Conservation (phyloP, 352 stramenopile species). For the Pythium vanterpoolii region DNA sequence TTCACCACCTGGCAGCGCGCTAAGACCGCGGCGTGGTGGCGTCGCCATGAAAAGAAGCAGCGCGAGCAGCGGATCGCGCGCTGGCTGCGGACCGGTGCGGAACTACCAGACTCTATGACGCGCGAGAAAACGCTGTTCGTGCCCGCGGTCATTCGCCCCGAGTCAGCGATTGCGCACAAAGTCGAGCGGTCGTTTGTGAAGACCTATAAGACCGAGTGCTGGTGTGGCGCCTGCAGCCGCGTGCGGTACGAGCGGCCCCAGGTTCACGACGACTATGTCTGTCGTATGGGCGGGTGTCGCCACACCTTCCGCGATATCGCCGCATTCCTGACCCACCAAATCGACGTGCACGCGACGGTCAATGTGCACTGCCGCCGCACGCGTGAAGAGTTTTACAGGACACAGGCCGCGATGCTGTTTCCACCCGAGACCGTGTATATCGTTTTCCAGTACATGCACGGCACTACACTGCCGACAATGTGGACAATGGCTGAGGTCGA, state of each 20-base stretch:
- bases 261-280: conserved; percentile 8
- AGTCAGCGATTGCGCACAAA: conserved; percentile 4
- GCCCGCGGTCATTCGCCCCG: conserved; percentile 6
- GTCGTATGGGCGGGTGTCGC: conserved; percentile 11
- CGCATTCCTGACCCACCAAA: conserved; percentile 56
- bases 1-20: not conserved
- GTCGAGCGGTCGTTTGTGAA: conserved; percentile 9
- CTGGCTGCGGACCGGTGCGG: not conserved
- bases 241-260: not conserved
- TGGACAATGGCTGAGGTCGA: conserved; percentile 52
- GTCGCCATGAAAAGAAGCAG: not conserved
- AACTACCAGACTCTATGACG: conserved; percentile 12
- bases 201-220: not conserved
- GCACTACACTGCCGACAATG: conserved; percentile 27
- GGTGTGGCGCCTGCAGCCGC: not conserved
- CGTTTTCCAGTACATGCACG: conserved; percentile 36
- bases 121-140: conserved; percentile 1
- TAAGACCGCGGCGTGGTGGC: not conserved
- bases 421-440: conserved; percentile 60
- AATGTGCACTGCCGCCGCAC: conserved; percentile 34
- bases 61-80: conserved; percentile 9
- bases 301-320: conserved; percentile 34
- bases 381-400: conserved; percentile 34
- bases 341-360: conserved; percentile 42
- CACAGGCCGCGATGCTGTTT: conserved; percentile 25